Base-by-base conservation (phyloP, 169 alveolate genomes). In the Plasmodium vinckei region DNA sequence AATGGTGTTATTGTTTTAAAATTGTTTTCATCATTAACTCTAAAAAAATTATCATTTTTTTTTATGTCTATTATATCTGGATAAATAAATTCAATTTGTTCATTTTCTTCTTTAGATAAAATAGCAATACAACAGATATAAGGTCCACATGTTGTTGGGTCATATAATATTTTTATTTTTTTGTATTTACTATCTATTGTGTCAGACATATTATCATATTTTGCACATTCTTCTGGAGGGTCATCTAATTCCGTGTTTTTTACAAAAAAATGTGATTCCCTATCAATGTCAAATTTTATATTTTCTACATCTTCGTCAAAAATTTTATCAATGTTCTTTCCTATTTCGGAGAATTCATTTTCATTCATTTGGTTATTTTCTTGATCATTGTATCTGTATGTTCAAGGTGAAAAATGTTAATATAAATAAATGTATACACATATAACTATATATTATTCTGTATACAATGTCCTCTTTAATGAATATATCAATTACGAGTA, bases 231-330 rank as follows among this genome's bases (percentile, higher is more conserved):
- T 54, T 67, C 63, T 51, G 23, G 10, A 5, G n/a, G 57, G 27
- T 53, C 61, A 13, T 65, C 69, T 25, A 56, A 25, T 53, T 79
- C 65, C 7, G 12, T 67, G 49, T 54, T 67, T 79, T 79, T 79
- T 63, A 54, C 54, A 67, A 79, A 79, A 79, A 65, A 79, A 49
- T 23, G 56, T 3, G 89, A 79, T 56, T 56, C 23, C 21, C 56
- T 82, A 79, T 79, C 89, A 25, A 64, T 84, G 33, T 79, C 68
- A 27, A 79, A 67, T 79, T 54, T 79, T 68, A 79, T 56, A 49
- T 64, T 79, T 71, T 79, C 89, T 25, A 79, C 89, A 65, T 79
- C 82, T 79, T 79, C 89, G 17, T 67, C 84, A 53, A 79, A 79
- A 15, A 15, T 68, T 47, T 79, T 72, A 54, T 79, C 89, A 33